These are phyloP conservation scores for Septoria linicola DNA, from an alignment of 2,329 filamentous ascomycete species.

Conservation along the genomic window DNA sequence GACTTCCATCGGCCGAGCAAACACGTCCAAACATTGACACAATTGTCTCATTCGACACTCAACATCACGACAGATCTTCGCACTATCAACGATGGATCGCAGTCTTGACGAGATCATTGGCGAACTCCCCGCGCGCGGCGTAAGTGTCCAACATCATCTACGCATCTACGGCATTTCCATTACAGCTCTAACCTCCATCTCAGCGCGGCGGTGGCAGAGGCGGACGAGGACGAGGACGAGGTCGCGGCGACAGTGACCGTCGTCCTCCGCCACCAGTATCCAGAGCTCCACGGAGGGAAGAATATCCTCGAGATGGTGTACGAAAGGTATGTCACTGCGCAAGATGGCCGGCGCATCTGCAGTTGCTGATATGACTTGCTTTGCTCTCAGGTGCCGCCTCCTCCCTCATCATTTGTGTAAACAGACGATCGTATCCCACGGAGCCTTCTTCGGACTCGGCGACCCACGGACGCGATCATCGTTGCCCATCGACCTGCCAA, in stretches of 20 bases:
- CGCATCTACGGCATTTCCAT: neutral
- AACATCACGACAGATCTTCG: conserved; percentile 1
- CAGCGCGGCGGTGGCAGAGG: conserved; percentile 27
- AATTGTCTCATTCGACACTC: conserved; percentile 7
- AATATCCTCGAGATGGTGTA: conserved; percentile 75
- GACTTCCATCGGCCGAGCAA: too few relatives aligned
- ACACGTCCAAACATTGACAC: neutral
- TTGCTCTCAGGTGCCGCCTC: conserved; percentile 45
- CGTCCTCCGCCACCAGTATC: conserved; percentile 62
- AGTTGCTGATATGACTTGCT: conserved; percentile 16
- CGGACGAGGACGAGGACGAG: conserved; percentile 27
- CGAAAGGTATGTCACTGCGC: conserved; percentile 70
- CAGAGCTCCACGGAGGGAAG: conserved; percentile 51
- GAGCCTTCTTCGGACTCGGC: conserved; percentile 24
- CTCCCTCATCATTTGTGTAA: conserved; percentile 40
- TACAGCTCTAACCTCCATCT: conserved; percentile 1
- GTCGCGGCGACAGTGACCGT: conserved; percentile 29
- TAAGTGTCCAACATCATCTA: conserved; percentile 6
- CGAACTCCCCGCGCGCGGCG: conserved; percentile 56
- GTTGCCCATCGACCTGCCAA: conserved; percentile 24
- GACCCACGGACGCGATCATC: conserved; percentile 27
- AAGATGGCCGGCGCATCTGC: conserved; percentile 91
- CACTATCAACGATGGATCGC: conserved; percentile 54
- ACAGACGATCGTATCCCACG: conserved; percentile 24
- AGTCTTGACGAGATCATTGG: conserved; percentile 64